Percentiles rank a stretch among this genome's conserved stretches.
These are phyloP conservation scores for Leccinum rimulosum DNA, from an alignment of 768 basidiomycete species.

Conservation along the genomic window DNA sequence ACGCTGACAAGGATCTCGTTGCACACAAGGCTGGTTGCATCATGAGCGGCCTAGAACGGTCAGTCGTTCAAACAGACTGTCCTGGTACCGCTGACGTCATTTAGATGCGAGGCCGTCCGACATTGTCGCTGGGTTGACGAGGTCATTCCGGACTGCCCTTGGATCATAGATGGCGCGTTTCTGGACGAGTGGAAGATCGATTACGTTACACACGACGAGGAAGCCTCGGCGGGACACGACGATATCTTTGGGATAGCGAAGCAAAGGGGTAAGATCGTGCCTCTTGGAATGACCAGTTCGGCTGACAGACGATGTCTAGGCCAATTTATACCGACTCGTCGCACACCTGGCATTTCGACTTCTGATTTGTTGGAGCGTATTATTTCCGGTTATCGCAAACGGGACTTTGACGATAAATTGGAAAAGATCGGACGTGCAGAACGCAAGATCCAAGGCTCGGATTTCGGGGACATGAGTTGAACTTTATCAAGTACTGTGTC, in stretches of 20 bases:
- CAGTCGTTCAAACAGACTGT: conserved; percentile 13
- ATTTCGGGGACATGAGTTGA: conserved; percentile 19
- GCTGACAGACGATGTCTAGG: conserved; percentile 44
- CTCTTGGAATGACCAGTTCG: background rate
- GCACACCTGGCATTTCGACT: conserved; percentile 93
- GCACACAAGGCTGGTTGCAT: conserved; percentile 79
- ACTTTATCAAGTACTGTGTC: background rate
- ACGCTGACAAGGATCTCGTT: conserved; percentile 79
- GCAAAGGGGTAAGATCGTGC: conserved; percentile 57
- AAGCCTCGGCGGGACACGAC: conserved; percentile 65
- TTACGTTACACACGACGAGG: conserved; percentile 96
- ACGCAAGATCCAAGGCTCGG: conserved; percentile 56
- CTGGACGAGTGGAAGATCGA: conserved; percentile 86
- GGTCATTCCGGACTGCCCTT: conserved; percentile 86
- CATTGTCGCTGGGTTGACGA: conserved; percentile 98
- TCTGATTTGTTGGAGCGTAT: conserved; percentile 92
- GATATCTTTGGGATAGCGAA: conserved; percentile 89
- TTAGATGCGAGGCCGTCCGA: conserved; percentile 82
- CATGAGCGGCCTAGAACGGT: conserved; percentile 89
- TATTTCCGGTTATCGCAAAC: conserved; percentile 78
- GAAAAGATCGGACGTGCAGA: conserved; percentile 82
- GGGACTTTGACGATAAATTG: conserved; percentile 87
- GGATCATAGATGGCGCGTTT: conserved; percentile 83
- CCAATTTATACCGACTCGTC: conserved; percentile 91
- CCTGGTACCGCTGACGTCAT: background rate